Percentiles rank a stretch among this genome's conserved stretches.
These are phyloP conservation scores for Auriscalpium vulgare DNA, from an alignment of 768 basidiomycete species.

Conservation along the genomic window DNA sequence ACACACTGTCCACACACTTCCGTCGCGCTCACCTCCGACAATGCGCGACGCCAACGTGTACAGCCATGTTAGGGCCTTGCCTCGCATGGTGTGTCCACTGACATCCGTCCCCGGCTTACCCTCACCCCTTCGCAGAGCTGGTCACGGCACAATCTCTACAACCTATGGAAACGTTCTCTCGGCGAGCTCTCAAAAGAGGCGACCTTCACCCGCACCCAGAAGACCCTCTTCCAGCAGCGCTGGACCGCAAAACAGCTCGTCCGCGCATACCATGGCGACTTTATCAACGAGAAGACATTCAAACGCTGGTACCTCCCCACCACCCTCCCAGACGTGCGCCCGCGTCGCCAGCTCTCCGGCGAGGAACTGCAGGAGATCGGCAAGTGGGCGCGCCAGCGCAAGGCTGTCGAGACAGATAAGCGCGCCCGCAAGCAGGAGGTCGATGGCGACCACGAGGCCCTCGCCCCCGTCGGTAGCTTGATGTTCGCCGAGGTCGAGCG, in stretches of 20 bases:
- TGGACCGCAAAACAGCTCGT: conserved; percentile 83
- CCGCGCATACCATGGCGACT: conserved; percentile 94
- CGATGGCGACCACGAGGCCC: conserved; percentile 42
- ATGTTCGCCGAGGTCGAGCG: conserved; percentile 95
- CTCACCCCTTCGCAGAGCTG: conserved; percentile 57
- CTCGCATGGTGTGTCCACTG: not conserved
- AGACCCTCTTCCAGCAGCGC: conserved; percentile 83
- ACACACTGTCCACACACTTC: too few relatives aligned
- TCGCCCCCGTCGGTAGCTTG: conserved; percentile 89
- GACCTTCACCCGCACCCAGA: conserved; percentile 45
- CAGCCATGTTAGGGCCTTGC: not conserved
- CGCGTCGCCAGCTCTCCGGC: conserved; percentile 34
- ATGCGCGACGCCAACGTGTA: conserved; percentile 1
- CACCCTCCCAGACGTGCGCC: conserved; percentile 80
- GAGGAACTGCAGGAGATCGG: conserved; percentile 41
- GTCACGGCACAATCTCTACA: conserved; percentile 83
- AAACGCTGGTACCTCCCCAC: conserved; percentile 91
- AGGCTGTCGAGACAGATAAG: conserved; percentile 37
- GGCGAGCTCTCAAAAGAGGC: conserved; percentile 40
- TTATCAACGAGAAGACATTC: conserved; percentile 87
- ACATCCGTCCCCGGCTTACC: not conserved
- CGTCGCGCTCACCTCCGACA: not conserved
- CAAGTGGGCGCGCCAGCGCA: conserved; percentile 44
- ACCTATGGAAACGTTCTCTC: conserved; percentile 73
- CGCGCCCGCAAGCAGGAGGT: conserved; percentile 37